Evolutionary conservation across 2,329 filamentous ascomycete species (phyloP), one percentile per base, ranked within the genome.

Genomic region (Aspergillus intermedius): DNA sequence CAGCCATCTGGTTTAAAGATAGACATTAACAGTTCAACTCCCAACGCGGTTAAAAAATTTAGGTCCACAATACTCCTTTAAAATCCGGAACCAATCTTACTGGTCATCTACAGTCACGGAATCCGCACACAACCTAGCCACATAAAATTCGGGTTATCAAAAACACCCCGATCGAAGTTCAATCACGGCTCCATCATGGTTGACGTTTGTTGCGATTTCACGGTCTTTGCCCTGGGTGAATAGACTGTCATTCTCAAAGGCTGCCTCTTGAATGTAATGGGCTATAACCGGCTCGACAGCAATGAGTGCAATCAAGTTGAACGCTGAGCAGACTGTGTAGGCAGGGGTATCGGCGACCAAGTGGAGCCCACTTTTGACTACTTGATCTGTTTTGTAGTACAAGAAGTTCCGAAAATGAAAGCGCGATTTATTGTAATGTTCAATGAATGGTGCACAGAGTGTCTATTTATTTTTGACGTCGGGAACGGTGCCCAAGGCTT

Each of bases 231-330:
- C 39, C 15, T 12, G 39, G n/a, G 17, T 23, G 17, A 21, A 23
- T 42, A 9, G 39, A 23, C 17, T 52, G 44, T 59, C 58, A 28
- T 23, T 7, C 25, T 44, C 32, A 46, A 56, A 54, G 34, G 58
- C 46, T 34, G 57, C 55, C 39, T 47, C 25, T 50, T 50, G 49
- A 49, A 60, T 54, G 46, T 59, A 60, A 46, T 21, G 46, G 42
- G 57, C 54, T 46, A 60, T 47, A 46, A 54, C 39, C 42, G 57
- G 54, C 47, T 60, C 57, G 43, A 49, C 48, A 45, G 56, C 58
- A 43, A 59, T 60, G 30, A 49, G 47, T 28, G 25, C 52, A 49
- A 60, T 53, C 28, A 59, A 52, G 44, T 59, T 54, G 45, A 44
- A 57, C 23, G 53, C 55, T 46, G 58, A 50, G 42, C 45, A 45